Percentiles rank a stretch among this genome's conserved stretches.
Conservation (phyloP, 2,329 filamentous ascomycete genomes). For the Ustilaginoidea virens region DNA sequence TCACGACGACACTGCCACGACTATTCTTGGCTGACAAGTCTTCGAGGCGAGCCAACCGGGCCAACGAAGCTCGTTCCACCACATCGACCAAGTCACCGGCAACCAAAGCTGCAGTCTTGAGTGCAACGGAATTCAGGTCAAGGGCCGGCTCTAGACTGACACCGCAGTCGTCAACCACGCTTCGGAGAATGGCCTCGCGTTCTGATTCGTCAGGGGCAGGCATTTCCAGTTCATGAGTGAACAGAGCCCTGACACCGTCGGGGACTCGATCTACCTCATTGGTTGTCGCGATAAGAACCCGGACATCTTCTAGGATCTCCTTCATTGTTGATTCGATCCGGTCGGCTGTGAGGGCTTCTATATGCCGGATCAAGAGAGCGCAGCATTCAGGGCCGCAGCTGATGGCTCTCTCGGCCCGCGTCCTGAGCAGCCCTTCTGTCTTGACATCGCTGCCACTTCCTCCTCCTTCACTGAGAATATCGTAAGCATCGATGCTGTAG, state of each 20-base stretch:
- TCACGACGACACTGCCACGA: slow-evolving; percentile 29
- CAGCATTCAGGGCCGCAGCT: slow-evolving; percentile 76
- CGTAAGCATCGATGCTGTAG: slow-evolving; percentile 80
- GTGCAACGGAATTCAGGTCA: slow-evolving; percentile 67
- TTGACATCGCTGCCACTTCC: slow-evolving; percentile 83
- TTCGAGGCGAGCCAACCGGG: slow-evolving; percentile 61
- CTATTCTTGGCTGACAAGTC: slow-evolving; percentile 41
- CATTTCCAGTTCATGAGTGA: slow-evolving; percentile 93
- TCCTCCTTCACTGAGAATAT: slow-evolving; percentile 76
- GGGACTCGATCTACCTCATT: slow-evolving; percentile 92
- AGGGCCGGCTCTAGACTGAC: slow-evolving; percentile 70
- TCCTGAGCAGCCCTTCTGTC: slow-evolving; percentile 79
- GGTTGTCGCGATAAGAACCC: slow-evolving; percentile 84
- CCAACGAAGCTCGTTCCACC: slow-evolving; percentile 73
- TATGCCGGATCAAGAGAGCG: slow-evolving; percentile 70
- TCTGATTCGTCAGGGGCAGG: slow-evolving; percentile 83
- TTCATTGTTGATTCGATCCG: slow-evolving; percentile 75
- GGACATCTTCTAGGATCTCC: slow-evolving; percentile 62
- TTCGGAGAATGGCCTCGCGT: slow-evolving; percentile 70
- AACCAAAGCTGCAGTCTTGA: slow-evolving; percentile 91
- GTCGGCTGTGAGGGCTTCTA: slow-evolving; percentile 83
- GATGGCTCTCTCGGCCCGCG: slow-evolving; percentile 74
- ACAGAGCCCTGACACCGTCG: slow-evolving; percentile 75
- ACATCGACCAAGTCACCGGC: slow-evolving; percentile 91
- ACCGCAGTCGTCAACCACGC: slow-evolving; percentile 61